Percentiles rank a stretch among this genome's conserved stretches.
Evolutionary conservation across 148 eudicot genomes (phyloP).

Genomic region (Diospyros kaki): DNA sequence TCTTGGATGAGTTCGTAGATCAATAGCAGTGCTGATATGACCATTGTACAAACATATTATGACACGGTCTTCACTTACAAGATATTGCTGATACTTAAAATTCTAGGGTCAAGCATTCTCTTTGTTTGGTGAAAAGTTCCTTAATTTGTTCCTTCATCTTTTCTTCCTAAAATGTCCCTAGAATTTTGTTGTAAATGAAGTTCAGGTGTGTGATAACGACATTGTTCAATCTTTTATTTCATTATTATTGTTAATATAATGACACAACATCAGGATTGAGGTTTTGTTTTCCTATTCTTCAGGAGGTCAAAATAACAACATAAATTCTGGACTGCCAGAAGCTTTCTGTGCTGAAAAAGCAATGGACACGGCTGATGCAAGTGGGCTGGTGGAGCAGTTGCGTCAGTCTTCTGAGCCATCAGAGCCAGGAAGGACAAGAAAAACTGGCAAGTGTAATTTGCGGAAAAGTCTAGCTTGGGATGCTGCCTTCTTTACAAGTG

Average conservation of each 20-base stretch:
- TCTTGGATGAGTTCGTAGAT: not conserved
- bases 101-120: not conserved
- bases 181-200: not conserved
- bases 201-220: not conserved
- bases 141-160: not conserved
- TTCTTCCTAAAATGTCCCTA: not conserved
- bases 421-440: constrained; percentile 34
- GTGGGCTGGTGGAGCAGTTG: constrained; percentile 18
- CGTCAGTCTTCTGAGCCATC: constrained; percentile 34
- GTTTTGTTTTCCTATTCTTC: not conserved
- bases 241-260: not conserved
- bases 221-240: not conserved
- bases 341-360: constrained; percentile 16
- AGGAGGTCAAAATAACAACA: constrained; percentile 9
- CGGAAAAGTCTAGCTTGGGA: constrained; percentile 99
- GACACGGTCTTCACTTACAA: not conserved
- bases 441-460: constrained; percentile 56
- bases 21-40: not conserved
- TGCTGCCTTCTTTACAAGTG: constrained; percentile 82
- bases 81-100: not conserved
- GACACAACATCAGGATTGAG: not conserved
- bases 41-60: no score
- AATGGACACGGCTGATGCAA: constrained; percentile 10
- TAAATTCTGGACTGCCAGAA: constrained; percentile 5
- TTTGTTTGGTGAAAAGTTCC: not conserved